These are phyloP conservation scores for Datura wrightii DNA, from an alignment of 257 asterid species.

Conservation along the genomic window DNA sequence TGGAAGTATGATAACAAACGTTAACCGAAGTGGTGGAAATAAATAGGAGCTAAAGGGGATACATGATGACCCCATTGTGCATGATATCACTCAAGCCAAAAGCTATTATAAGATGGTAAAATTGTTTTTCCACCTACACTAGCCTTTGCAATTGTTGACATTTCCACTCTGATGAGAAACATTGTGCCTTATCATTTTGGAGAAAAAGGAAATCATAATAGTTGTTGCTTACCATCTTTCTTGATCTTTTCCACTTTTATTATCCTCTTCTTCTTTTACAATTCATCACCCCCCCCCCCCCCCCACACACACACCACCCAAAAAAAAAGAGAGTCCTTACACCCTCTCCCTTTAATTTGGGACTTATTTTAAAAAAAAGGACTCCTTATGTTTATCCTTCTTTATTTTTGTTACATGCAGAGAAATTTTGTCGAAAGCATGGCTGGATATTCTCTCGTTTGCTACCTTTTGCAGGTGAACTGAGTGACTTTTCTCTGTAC, in stretches of 20 bases:
- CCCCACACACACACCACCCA: background rate
- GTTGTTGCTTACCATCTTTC: slow-evolving; percentile 25
- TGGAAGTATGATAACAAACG: background rate
- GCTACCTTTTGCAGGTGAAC: slow-evolving; percentile 87
- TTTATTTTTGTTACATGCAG: slow-evolving; percentile 41
- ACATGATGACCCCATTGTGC: background rate
- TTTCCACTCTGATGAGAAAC: slow-evolving; percentile 4
- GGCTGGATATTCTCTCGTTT: slow-evolving; percentile 98
- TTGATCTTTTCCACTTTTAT: slow-evolving; percentile 24
- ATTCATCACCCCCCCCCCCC: background rate
- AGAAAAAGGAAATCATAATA: slow-evolving; percentile 10
- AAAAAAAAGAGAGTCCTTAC: background rate
- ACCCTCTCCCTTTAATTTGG: background rate
- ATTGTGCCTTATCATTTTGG: background rate
- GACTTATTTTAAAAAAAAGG: background rate
- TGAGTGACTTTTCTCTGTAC: background rate
- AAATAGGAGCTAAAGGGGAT: background rate
- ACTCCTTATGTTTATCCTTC: slow-evolving; percentile 10
- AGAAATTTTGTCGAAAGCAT: slow-evolving; percentile 98
- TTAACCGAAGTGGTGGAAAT: background rate
- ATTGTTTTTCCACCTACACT: background rate
- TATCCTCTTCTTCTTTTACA: slow-evolving; percentile 21
- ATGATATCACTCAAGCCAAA: slow-evolving; percentile 3
- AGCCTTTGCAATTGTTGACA: background rate
- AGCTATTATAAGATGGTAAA: slow-evolving; percentile 1